phyloP scores from a whole-genome alignment of 1,139 yeast genomes.

The Sugiyamaella grinbergsii region DNA sequence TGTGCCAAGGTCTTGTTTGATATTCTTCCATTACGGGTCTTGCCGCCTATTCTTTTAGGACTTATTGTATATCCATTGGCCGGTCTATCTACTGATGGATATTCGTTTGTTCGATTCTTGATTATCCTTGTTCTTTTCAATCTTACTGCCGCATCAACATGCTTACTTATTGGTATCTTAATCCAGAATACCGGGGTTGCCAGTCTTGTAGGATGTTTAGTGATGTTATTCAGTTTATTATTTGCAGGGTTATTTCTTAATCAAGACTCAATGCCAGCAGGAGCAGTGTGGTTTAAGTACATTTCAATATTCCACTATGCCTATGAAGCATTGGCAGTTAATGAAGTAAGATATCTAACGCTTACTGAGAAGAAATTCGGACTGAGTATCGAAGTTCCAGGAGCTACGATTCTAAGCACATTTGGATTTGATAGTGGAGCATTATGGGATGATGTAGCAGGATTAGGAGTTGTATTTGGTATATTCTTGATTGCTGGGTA shows the following conservation, averaged over 20 bases:
- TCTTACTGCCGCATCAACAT: slow-evolving; percentile 80
- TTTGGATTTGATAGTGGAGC: slow-evolving; percentile 90
- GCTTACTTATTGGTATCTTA: slow-evolving; percentile 81
- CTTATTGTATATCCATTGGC: slow-evolving; percentile 89
- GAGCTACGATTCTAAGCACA: slow-evolving; percentile 92
- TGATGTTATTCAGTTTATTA: slow-evolving; percentile 76
- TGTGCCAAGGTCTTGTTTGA: slow-evolving; percentile 85
- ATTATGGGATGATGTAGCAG: slow-evolving; percentile 62
- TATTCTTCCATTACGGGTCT: slow-evolving; percentile 80
- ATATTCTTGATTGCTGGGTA: slow-evolving; percentile 70
- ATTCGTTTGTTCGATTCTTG: slow-evolving; percentile 74
- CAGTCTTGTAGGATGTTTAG: slow-evolving; percentile 81
- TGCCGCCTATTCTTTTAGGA: slow-evolving; percentile 85
- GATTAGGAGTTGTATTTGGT: slow-evolving; percentile 49
- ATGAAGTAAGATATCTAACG: slow-evolving; percentile 88
- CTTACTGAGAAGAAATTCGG: slow-evolving; percentile 89
- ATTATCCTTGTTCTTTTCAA: slow-evolving; percentile 77
- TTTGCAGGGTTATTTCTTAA: slow-evolving; percentile 94
- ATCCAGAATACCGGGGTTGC: slow-evolving; percentile 93
- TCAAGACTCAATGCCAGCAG: slow-evolving; percentile 69
- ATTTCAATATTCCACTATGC: slow-evolving; percentile 93
- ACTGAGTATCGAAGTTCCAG: slow-evolving; percentile 94
- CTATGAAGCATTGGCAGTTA: slow-evolving; percentile 86
- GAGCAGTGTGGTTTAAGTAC: slow-evolving; percentile 78
- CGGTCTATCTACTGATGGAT: slow-evolving; percentile 77